Evolutionary conservation across 2,329 filamentous ascomycete genomes (phyloP), one percentile per base, ranked within the genome.

Genomic region (Fusarium proliferatum): DNA sequence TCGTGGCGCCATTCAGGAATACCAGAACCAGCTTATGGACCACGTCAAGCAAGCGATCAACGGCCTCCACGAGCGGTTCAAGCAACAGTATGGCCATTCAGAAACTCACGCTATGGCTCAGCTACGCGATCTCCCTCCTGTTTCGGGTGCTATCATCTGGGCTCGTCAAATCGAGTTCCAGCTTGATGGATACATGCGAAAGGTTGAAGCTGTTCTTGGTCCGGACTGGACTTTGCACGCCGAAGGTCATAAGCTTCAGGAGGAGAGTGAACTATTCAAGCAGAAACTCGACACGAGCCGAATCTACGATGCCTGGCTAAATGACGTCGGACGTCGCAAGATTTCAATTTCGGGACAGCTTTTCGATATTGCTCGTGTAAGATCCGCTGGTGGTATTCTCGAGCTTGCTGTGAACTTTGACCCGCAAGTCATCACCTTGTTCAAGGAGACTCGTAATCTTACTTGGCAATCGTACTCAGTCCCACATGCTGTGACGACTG

Each of bases 31-130:
- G 82, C 91, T 99, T 39, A 97, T 99, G 81, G 95, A 98, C 78
- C 97, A 97, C 77, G 96, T 99, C 78, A 98, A 98, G 82, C 92
- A 95, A 79, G 97, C 97, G 79, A 99, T 99, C 76, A 92, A 94
- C 48, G 91, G 92, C 9, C 88, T 99, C 34, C 97, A 99, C 77
- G 95, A 98, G 84, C 93, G 96, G 36, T 99, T 98, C 87, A 99
- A 98, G 85, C 95, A 97, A 81, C 96, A 99, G 80, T 99, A 99
- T 82, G 97, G 95, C 5, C 95, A 98, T 80, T 98, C 97, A 0
- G 96, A 99, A 83, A 95, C 96, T 5, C 96, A 98, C 81, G 95
- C 95, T 8, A 99, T 99, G 97, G 95, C 96, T 6, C 96, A 98
- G 82, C 88, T 99, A 64, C 95, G 96, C 71, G 96, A 99, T 82